A percentile compares a stretch with the other conserved stretches of the same genome.
Evolutionary conservation across 1,284 basidiomycete species (phyloP).

Genomic region (Schizophyllum amplum): DNA sequence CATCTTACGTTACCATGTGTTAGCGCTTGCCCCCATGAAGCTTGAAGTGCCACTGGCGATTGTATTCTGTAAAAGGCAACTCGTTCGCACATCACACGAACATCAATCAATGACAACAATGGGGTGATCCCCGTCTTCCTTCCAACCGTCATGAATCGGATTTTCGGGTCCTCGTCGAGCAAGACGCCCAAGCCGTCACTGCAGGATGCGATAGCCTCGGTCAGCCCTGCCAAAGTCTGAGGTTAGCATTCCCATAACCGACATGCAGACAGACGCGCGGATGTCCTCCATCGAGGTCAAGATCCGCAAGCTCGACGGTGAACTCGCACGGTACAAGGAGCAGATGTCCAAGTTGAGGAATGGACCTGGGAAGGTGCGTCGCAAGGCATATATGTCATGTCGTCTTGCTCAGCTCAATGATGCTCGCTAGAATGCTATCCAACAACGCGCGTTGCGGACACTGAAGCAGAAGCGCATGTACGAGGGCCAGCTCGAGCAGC

Average conservation of each 20-base stretch:
- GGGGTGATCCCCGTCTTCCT: background rate
- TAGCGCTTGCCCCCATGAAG: no score
- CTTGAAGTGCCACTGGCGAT: no score
- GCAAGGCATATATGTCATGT: no score
- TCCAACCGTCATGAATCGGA: slow-evolving; percentile 57
- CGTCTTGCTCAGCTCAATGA: background rate
- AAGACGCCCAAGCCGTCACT: slow-evolving; percentile 87
- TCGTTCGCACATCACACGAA: background rate
- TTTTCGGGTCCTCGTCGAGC: slow-evolving; percentile 70
- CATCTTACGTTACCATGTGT: no score
- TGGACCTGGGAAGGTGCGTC: slow-evolving; percentile 93
- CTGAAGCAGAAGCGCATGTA: slow-evolving; percentile 97
- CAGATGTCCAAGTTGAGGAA: slow-evolving; percentile 93
- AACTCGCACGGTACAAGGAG: slow-evolving; percentile 88
- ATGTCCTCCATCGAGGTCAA: slow-evolving; percentile 94
- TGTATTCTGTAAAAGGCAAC: background rate
- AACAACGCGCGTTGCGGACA: slow-evolving; percentile 90
- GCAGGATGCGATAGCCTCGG: slow-evolving; percentile 86
- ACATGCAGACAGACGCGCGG: slow-evolving; percentile 74
- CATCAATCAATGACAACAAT: background rate
- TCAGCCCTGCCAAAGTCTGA: slow-evolving; percentile 29
- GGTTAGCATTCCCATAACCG: slow-evolving; percentile 11
- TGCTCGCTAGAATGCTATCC: slow-evolving; percentile 69
- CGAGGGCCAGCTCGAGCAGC: slow-evolving; percentile 85
- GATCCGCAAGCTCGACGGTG: slow-evolving; percentile 93